Conservation (phyloP, 148 eudicot genomes). For the Talinum fruticosum region DNA sequence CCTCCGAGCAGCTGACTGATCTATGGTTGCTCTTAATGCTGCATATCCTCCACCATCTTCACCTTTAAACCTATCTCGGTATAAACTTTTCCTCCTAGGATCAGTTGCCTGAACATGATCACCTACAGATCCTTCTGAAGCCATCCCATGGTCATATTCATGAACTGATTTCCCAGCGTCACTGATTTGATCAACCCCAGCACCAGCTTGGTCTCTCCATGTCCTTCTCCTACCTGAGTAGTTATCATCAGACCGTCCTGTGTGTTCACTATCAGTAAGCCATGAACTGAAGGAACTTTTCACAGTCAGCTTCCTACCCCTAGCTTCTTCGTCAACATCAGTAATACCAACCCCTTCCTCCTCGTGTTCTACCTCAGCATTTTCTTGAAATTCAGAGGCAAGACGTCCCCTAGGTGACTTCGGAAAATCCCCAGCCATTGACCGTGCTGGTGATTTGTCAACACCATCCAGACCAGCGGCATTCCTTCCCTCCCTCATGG, state of each 20-base stretch:
- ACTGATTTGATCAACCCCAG: constrained; percentile 28
- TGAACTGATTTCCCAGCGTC: constrained; percentile 20
- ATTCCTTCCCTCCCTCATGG: constrained; percentile 15
- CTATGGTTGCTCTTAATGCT: constrained; percentile 30
- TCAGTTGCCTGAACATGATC: constrained; percentile 20
- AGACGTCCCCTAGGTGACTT: constrained; percentile 10
- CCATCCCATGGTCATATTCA: constrained; percentile 27
- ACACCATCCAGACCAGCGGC: constrained; percentile 12
- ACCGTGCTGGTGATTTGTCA: constrained; percentile 20
- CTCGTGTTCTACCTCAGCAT: constrained; percentile 8
- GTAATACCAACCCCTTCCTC: background rate
- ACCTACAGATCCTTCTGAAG: constrained; percentile 21
- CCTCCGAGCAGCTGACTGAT: constrained; percentile 22
- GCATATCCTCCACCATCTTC: constrained; percentile 28
- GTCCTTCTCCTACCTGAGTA: constrained; percentile 12
- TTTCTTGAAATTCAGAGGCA: constrained; percentile 13
- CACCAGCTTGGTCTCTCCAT: constrained; percentile 29
- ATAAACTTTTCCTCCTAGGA: constrained; percentile 18
- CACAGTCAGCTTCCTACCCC: constrained; percentile 3
- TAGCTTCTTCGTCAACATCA: constrained; percentile 6
- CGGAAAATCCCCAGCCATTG: constrained; percentile 18
- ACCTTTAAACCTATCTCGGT: constrained; percentile 32
- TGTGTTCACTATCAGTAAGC: constrained; percentile 18
- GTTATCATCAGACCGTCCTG: constrained; percentile 19
- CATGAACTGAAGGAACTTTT: constrained; percentile 27